These are phyloP conservation scores for Ceratocystis eucalypticola DNA, from an alignment of 2,329 filamentous ascomycete species.

Conservation along the genomic window DNA sequence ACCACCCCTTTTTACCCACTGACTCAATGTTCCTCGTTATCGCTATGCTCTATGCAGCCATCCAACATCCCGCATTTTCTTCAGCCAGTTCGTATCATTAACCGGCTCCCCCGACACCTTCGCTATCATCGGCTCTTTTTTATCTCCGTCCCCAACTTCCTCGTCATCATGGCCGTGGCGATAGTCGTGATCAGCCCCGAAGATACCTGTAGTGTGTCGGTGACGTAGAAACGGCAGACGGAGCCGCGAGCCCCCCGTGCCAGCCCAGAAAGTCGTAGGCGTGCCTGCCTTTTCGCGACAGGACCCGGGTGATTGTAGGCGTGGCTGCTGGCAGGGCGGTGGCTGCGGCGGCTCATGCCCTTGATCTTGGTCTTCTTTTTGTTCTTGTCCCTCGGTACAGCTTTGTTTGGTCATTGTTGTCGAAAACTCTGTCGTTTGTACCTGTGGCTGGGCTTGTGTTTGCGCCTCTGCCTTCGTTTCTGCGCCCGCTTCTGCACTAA, in stretches of 20 bases:
- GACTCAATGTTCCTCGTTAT: background rate
- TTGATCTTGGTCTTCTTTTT: background rate
- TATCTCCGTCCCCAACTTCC: background rate
- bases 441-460: background rate
- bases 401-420: background rate
- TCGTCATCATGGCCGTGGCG: too few species aligned
- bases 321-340: background rate
- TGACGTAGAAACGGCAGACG: conserved; percentile 4
- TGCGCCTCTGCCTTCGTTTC: background rate
- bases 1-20: background rate
- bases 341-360: background rate
- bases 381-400: background rate
- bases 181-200: background rate
- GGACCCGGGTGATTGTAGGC: background rate
- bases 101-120: background rate
- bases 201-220: background rate
- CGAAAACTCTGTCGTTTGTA: background rate
- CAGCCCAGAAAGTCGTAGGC: background rate
- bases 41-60: conserved; percentile 6
- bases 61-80: background rate
- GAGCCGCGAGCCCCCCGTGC: background rate
- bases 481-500: background rate
- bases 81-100: conserved; percentile 3
- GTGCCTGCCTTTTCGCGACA: background rate
- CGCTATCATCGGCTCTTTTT: background rate